phyloP scores from a whole-genome alignment of 768 basidiomycete species.

The Calvatia gigantea region DNA sequence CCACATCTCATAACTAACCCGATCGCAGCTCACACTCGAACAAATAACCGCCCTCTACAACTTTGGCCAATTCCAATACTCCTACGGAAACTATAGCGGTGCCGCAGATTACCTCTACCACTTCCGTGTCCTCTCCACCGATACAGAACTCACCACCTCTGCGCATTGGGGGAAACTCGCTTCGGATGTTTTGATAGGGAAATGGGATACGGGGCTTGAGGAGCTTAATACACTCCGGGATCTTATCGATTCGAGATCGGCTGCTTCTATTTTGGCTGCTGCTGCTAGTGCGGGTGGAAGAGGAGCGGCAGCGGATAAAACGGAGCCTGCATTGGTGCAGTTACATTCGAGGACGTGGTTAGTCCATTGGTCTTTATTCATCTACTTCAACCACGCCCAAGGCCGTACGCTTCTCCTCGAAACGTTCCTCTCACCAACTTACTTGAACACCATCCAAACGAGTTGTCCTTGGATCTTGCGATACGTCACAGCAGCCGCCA shows the following conservation, averaged over 20 bases:
- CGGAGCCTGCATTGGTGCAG: conserved; percentile 77
- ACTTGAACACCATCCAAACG: conserved; percentile 98
- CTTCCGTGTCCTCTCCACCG: conserved; percentile 95
- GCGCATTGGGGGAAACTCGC: conserved; percentile 99
- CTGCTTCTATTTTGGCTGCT: conserved; percentile 43
- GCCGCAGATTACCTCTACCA: conserved; percentile 98
- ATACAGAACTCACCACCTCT: conserved; percentile 88
- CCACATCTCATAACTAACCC: background rate
- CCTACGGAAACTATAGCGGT: conserved; percentile 95
- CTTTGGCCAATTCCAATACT: conserved; percentile 98
- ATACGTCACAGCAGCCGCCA: conserved; percentile 90
- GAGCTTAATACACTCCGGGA: conserved; percentile 96
- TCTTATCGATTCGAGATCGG: conserved; percentile 76
- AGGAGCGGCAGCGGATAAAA: conserved; percentile 20
- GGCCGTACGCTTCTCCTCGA: conserved; percentile 91
- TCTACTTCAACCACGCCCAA: conserved; percentile 95
- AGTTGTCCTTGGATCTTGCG: conserved; percentile 92
- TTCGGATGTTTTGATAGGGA: conserved; percentile 91
- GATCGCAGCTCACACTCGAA: conserved; percentile 78
- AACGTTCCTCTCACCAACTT: conserved; percentile 93
- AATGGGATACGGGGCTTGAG: conserved; percentile 93
- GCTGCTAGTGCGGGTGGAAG: conserved; percentile 25
- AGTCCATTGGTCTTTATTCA: conserved; percentile 96
- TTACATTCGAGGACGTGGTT: conserved; percentile 96
- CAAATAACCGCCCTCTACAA: conserved; percentile 96